These are phyloP conservation scores for Microcera coccophila DNA, from an alignment of 2,329 filamentous ascomycete genomes.

Conservation along the genomic window DNA sequence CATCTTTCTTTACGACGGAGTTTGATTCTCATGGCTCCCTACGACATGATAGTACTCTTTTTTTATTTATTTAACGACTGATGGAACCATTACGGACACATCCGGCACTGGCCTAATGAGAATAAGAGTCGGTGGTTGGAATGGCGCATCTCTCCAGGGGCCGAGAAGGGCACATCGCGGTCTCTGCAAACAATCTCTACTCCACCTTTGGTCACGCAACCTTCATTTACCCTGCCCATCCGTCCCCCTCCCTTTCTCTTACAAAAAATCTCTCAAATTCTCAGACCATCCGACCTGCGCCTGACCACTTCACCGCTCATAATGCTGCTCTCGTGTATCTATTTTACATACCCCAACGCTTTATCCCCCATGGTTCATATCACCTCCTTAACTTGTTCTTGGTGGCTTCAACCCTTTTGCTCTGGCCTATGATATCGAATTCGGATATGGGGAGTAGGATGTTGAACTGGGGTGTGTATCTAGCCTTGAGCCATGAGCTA, in stretches of 20 bases:
- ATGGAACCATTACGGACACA: slow-evolving; percentile 16
- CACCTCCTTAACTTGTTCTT: slow-evolving; percentile 17
- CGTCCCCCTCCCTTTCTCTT: slow-evolving; percentile 19
- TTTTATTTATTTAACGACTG: slow-evolving; percentile 19
- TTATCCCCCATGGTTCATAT: slow-evolving; percentile 17
- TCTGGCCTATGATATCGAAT: slow-evolving; percentile 13
- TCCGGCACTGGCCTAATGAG: slow-evolving; percentile 26
- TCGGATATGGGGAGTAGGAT: slow-evolving; percentile 19
- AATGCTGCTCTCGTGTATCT: slow-evolving; percentile 26
- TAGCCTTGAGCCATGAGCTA: slow-evolving; percentile 23
- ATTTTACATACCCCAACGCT: slow-evolving; percentile 26
- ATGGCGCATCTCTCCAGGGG: slow-evolving; percentile 17
- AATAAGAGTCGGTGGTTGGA: slow-evolving; percentile 20
- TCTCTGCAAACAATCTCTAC: slow-evolving; percentile 28
- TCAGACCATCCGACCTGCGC: slow-evolving; percentile 19
- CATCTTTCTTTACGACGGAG: slow-evolving; percentile 16
- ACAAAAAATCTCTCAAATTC: slow-evolving; percentile 12
- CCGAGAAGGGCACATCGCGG: slow-evolving; percentile 29
- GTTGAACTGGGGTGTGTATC: slow-evolving; percentile 20
- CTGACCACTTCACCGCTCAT: slow-evolving; percentile 22
- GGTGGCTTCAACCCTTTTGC: slow-evolving; percentile 13
- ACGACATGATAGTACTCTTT: slow-evolving; percentile 20
- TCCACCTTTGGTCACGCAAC: slow-evolving; percentile 23
- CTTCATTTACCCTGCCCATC: slow-evolving; percentile 22
- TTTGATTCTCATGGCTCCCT: slow-evolving; percentile 13